These are phyloP conservation scores for Aspergillus aculeatus DNA, from an alignment of 2,329 filamentous ascomycete genomes.

Conservation along the genomic window DNA sequence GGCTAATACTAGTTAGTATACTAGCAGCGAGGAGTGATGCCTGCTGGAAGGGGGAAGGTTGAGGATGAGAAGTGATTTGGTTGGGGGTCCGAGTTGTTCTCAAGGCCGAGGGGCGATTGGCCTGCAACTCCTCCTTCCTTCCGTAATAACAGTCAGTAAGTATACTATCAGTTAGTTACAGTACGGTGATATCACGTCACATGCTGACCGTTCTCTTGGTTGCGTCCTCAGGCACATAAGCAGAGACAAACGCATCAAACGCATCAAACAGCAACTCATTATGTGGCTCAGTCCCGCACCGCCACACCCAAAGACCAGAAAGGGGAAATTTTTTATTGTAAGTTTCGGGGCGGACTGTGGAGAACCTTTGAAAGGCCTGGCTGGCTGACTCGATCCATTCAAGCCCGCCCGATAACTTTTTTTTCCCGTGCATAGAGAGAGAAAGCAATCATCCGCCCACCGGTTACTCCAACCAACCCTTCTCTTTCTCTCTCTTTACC, in stretches of 20 bases:
- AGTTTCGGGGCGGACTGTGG: slow-evolving; percentile 12
- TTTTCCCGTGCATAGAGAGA: slow-evolving; percentile 11
- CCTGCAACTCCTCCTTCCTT: no score
- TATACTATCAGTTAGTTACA: no score
- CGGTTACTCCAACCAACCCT: slow-evolving; percentile 4
- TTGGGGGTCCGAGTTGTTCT: neutral
- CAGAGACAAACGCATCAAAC: neutral
- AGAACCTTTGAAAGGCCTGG: slow-evolving; percentile 1
- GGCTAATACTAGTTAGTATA: neutral
- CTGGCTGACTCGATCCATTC: neutral
- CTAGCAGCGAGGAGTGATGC: neutral
- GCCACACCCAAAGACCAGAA: slow-evolving; percentile 14
- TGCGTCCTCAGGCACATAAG: slow-evolving; percentile 21
- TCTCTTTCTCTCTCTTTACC: slow-evolving; percentile 11
- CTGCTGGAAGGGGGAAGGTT: neutral
- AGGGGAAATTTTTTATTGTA: slow-evolving; percentile 15
- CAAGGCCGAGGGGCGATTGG: neutral
- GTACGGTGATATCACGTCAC: slow-evolving; percentile 34
- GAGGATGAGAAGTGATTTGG: slow-evolving; percentile 10
- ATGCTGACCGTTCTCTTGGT: slow-evolving; percentile 28
- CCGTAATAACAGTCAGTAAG: no score
- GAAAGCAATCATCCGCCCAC: neutral
- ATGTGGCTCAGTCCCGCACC: slow-evolving; percentile 5
- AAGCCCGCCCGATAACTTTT: slow-evolving; percentile 26
- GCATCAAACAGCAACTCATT: neutral